Conservation (phyloP, 1,139 yeast species). For the Blastobotrys serpentis region DNA sequence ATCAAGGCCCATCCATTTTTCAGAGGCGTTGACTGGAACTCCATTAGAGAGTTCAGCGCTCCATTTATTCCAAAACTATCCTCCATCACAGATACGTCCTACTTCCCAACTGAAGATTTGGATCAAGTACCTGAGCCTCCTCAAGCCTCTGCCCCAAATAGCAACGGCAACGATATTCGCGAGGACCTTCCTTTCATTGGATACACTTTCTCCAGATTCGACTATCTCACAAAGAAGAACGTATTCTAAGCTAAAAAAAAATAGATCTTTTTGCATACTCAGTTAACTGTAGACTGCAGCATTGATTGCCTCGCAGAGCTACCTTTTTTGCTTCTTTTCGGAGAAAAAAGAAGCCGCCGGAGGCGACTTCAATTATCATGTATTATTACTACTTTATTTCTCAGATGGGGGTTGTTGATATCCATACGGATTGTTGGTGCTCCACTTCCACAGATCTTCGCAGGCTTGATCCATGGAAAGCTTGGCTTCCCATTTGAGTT, state of each 20-base stretch:
- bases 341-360: no score
- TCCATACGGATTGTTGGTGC: constrained; percentile 66
- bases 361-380: no score
- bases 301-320: no score
- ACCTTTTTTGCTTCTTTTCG: no score
- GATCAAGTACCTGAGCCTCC: constrained; percentile 60
- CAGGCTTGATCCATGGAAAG: constrained; percentile 64
- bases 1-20: constrained; percentile 89
- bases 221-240: constrained; percentile 82
- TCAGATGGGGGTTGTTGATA: constrained; percentile 38
- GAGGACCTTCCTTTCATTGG: constrained; percentile 96
- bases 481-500: constrained; percentile 64
- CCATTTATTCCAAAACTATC: constrained; percentile 86
- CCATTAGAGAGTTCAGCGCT: constrained; percentile 88
- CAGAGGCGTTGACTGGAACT: constrained; percentile 95
- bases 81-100: constrained; percentile 92
- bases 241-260: constrained; percentile 49
- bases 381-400: no score
- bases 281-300: no score
- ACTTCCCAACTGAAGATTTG: constrained; percentile 96
- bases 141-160: constrained; percentile 28
- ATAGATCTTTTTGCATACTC: constrained; percentile 6
- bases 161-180: constrained; percentile 60
- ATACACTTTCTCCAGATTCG: constrained; percentile 91
- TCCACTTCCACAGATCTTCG: constrained; percentile 76